Evolutionary conservation across 768 basidiomycete species (phyloP).

Genomic region (Steccherinum ochraceum): DNA sequence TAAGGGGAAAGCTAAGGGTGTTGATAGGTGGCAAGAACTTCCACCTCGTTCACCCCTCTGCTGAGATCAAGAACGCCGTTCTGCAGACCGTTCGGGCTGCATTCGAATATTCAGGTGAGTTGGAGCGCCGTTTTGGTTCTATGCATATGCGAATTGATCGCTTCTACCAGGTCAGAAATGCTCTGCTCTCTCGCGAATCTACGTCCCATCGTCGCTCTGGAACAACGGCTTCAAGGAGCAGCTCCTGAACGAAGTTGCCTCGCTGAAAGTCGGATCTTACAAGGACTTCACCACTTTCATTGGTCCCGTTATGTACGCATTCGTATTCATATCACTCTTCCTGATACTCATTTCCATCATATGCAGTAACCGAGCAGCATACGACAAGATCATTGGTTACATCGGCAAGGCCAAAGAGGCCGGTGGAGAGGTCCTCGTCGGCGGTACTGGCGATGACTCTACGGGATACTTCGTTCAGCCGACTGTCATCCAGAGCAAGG

Average conservation of each 20-base stretch:
- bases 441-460: conserved; percentile 83
- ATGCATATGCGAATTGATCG: neutral
- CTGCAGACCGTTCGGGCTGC: conserved; percentile 80
- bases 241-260: conserved; percentile 66
- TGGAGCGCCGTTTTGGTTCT: neutral
- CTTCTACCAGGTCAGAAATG: conserved; percentile 79
- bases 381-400: conserved; percentile 78
- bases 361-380: conserved; percentile 74
- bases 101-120: conserved; percentile 90
- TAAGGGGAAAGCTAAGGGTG: neutral
- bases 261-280: conserved; percentile 79
- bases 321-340: no score
- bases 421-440: conserved; percentile 86
- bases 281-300: conserved; percentile 81
- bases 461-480: conserved; percentile 93
- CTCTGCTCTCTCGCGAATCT: conserved; percentile 86
- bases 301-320: conserved; percentile 90
- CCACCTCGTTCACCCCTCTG: conserved; percentile 85
- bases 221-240: conserved; percentile 77
- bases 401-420: conserved; percentile 81
- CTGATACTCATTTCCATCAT: no score
- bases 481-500: conserved; percentile 88
- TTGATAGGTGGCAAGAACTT: conserved; percentile 88
- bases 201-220: conserved; percentile 88
- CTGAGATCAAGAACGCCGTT: conserved; percentile 87